These are phyloP conservation scores for Coemansia sp. DNA, from an alignment of 192 early-diverging fungal genomes.

Conservation along the genomic window DNA sequence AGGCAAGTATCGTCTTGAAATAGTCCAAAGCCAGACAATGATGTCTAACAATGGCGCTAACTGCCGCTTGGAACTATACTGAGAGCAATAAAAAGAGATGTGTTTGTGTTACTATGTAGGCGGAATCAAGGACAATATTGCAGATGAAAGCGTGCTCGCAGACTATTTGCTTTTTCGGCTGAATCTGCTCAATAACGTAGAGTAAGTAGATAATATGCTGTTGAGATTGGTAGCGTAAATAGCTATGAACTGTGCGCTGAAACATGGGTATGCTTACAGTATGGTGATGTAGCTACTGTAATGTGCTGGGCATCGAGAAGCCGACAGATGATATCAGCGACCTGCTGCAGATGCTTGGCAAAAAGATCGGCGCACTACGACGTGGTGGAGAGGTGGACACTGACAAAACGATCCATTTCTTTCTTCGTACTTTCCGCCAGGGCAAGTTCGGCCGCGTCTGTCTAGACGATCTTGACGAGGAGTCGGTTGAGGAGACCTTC, in stretches of 20 bases:
- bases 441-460: constrained; percentile 80
- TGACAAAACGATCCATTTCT: constrained; percentile 65
- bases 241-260: constrained; percentile 2
- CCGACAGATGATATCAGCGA: constrained; percentile 72
- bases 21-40: neutral
- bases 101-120: constrained; percentile 35
- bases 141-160: constrained; percentile 77
- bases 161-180: constrained; percentile 89
- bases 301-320: constrained; percentile 55
- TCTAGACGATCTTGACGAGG: constrained; percentile 72
- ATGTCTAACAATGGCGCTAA: neutral
- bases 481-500: constrained; percentile 57
- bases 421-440: constrained; percentile 77
- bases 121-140: constrained; percentile 83
- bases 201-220: constrained; percentile 39
- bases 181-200: constrained; percentile 59
- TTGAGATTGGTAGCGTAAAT: neutral
- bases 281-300: constrained; percentile 51
- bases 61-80: neutral
- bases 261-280: neutral
- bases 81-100: neutral
- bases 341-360: constrained; percentile 65
- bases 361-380: constrained; percentile 64
- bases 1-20: constrained; percentile 41
- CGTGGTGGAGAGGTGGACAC: constrained; percentile 67